These are phyloP conservation scores for Juglanconis oblonga DNA, from an alignment of 2,329 filamentous ascomycete species.

Conservation along the genomic window DNA sequence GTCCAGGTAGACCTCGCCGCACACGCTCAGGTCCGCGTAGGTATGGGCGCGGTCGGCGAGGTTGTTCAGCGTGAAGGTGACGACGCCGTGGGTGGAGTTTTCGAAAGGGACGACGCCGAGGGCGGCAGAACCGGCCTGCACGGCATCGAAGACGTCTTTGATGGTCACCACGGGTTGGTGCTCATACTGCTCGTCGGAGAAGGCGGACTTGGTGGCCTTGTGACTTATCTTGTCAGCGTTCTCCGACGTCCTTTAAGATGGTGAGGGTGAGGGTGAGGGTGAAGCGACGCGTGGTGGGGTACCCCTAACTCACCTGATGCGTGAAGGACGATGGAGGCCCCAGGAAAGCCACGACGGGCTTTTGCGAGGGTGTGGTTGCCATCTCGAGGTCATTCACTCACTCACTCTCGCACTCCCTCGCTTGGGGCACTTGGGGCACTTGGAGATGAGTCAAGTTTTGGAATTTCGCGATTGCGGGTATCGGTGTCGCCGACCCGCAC, in stretches of 20 bases:
- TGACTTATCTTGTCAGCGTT: background rate
- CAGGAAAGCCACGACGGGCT: slow-evolving; percentile 25
- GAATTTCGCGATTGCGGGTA: too few species aligned
- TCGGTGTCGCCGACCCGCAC: too few species aligned
- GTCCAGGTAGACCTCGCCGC: slow-evolving; percentile 79
- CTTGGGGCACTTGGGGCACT: background rate
- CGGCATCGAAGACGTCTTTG: slow-evolving; percentile 72
- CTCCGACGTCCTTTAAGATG: background rate
- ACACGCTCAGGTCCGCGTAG: slow-evolving; percentile 70
- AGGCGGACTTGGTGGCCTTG: slow-evolving; percentile 36
- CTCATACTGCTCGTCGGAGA: slow-evolving; percentile 45
- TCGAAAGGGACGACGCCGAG: slow-evolving; percentile 91
- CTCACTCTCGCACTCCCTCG: background rate
- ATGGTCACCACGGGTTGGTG: slow-evolving; percentile 52
- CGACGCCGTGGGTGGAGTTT: slow-evolving; percentile 92
- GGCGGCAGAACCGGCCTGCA: slow-evolving; percentile 62
- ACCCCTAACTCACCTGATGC: slow-evolving; percentile 24
- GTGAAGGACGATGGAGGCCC: slow-evolving; percentile 26
- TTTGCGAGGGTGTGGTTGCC: background rate
- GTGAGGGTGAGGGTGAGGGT: too few species aligned
- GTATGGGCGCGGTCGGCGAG: slow-evolving; percentile 69
- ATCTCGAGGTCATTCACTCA: background rate
- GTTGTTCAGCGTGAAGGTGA: slow-evolving; percentile 85
- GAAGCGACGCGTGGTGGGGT: too few species aligned
- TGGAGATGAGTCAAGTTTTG: too few species aligned